These are phyloP conservation scores for Pinus tabuliformis DNA, from an alignment of 75 land plant species.

Conservation along the genomic window DNA sequence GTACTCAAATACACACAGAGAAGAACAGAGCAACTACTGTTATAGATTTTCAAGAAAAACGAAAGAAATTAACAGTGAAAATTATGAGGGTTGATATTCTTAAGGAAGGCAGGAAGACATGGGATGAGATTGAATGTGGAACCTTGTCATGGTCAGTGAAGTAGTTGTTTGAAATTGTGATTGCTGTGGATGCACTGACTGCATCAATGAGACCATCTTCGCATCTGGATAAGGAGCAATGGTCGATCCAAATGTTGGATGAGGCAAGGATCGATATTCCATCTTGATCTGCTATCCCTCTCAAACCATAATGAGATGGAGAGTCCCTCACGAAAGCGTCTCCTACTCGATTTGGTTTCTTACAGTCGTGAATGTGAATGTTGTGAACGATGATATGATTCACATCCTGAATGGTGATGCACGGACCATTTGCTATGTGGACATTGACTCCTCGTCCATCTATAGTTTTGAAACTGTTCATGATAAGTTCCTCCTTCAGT, in stretches of 20 bases:
- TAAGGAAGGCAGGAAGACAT: no score
- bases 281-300: no score
- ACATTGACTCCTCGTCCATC: conserved; percentile 36
- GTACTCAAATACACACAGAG: neutral
- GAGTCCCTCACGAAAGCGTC: no score
- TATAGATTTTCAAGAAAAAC: neutral
- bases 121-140: neutral
- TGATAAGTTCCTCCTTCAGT: conserved; percentile 18
- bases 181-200: conserved; percentile 16
- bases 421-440: conserved; percentile 22
- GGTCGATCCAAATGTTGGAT: conserved; percentile 34
- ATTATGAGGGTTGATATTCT: no score
- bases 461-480: conserved; percentile 31
- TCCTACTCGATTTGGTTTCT: neutral
- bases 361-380: conserved; percentile 23
- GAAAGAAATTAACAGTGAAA: no score
- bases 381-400: conserved; percentile 36
- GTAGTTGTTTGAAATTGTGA: conserved; percentile 22
- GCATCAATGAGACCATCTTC: conserved; percentile 30
- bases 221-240: conserved; percentile 8
- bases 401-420: conserved; percentile 20
- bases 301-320: no score
- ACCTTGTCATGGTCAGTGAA: conserved; percentile 32
- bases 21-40: neutral
- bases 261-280: conserved; percentile 21